These are phyloP conservation scores for Aspergillaceae sp. DNA, from an alignment of 2,329 filamentous ascomycete genomes.

Conservation along the genomic window DNA sequence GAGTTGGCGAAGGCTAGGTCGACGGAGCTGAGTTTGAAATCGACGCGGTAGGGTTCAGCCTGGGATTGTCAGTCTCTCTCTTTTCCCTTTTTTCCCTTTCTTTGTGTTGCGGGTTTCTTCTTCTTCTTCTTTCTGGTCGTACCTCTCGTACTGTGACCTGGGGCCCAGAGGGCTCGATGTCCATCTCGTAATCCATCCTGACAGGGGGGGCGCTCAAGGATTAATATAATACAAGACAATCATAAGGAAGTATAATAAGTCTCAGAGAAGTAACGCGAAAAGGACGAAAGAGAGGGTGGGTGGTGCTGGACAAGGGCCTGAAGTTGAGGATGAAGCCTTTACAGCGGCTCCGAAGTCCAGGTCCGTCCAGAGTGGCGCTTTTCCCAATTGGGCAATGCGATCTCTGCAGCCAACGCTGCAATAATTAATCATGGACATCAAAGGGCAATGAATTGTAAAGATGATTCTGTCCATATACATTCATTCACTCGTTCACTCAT, in stretches of 20 bases:
- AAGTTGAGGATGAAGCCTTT: background rate
- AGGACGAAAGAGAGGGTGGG: background rate
- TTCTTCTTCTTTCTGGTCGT: background rate
- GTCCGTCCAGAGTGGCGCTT: constrained; percentile 9
- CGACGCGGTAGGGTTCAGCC: constrained; percentile 72
- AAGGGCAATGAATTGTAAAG: too few species aligned
- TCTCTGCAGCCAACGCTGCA: too few species aligned
- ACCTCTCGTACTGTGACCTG: constrained; percentile 43
- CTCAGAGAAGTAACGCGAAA: background rate
- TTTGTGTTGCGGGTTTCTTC: background rate
- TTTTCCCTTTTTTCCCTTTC: background rate
- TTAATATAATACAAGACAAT: background rate
- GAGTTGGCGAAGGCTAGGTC: constrained; percentile 91
- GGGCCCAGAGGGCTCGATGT: constrained; percentile 40
- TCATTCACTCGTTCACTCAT: background rate
- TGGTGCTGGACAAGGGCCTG: background rate
- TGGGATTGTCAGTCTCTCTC: constrained; percentile 28
- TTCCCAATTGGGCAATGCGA: constrained; percentile 12
- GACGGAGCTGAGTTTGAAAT: constrained; percentile 84
- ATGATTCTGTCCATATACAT: too few species aligned
- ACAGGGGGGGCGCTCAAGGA: background rate
- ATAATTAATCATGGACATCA: too few species aligned
- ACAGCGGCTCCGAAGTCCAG: background rate
- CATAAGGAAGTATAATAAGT: background rate
- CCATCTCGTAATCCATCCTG: constrained; percentile 39